Evolutionary conservation across 345 rosid species (phyloP).

Genomic region (Ceriops tagal): DNA sequence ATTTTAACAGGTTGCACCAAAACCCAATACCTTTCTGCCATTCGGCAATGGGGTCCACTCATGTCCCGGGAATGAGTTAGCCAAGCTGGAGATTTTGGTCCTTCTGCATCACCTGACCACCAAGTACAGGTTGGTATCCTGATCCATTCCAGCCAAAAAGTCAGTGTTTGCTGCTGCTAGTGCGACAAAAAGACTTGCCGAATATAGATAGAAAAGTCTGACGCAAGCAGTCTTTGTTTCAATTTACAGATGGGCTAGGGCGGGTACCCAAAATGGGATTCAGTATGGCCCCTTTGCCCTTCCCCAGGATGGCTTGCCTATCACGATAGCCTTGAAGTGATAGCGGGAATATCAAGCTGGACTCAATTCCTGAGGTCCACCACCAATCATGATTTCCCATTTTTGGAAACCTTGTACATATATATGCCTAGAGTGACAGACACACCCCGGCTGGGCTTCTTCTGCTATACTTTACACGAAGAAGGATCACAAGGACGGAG

Average conservation of each 20-base stretch:
- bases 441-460: too few relatives aligned
- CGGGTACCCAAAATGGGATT: constrained; percentile 53
- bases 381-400: not conserved
- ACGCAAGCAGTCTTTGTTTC: constrained; percentile 12
- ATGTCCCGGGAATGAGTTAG: constrained; percentile 88
- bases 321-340: constrained; percentile 44
- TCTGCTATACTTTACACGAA: too few relatives aligned
- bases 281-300: constrained; percentile 86
- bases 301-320: constrained; percentile 82
- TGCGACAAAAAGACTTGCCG: constrained; percentile 1
- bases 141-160: not conserved
- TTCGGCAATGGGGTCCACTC: constrained; percentile 86
- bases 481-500: too few relatives aligned
- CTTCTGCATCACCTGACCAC: constrained; percentile 87
- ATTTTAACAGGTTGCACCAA: constrained; percentile 57
- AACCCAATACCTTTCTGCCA: constrained; percentile 85
- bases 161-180: not conserved
- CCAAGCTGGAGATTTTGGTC: constrained; percentile 72
- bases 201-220: constrained; percentile 23
- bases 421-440: too few relatives aligned
- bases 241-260: constrained; percentile 57
- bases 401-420: not conserved
- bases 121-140: constrained; percentile 65
- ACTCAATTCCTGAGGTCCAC: not conserved
- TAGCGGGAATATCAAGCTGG: not conserved